phyloP scores from a whole-genome alignment of 1,284 basidiomycete genomes.

The Boletus smithii region DNA sequence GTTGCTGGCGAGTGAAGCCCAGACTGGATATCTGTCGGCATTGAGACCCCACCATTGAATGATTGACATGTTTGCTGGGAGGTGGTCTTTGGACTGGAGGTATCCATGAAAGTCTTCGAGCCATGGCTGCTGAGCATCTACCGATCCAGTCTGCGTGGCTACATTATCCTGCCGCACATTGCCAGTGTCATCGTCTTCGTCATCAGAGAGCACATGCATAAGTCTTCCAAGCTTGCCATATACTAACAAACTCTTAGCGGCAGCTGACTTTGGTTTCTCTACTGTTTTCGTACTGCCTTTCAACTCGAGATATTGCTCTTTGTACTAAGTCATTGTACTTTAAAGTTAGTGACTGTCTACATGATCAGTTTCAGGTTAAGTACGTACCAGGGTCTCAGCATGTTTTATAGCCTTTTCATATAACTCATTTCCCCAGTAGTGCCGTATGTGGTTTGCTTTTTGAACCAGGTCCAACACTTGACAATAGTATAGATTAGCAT shows the following conservation, averaged over 20 bases:
- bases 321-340: background rate
- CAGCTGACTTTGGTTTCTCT: background rate
- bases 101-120: slow-evolving; percentile 29
- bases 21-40: background rate
- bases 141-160: too few relatives aligned
- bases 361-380: too few relatives aligned
- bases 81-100: slow-evolving; percentile 23
- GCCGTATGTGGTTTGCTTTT: slow-evolving; percentile 20
- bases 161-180: background rate
- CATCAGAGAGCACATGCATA: too few relatives aligned
- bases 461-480: slow-evolving; percentile 8
- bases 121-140: slow-evolving; percentile 19
- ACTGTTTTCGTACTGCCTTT: slow-evolving; percentile 1
- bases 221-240: too few relatives aligned
- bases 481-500: too few relatives aligned
- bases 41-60: slow-evolving; percentile 32
- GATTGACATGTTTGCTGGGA: slow-evolving; percentile 9
- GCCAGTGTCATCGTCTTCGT: background rate
- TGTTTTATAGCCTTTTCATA: background rate
- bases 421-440: slow-evolving; percentile 14
- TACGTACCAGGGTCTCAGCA: background rate
- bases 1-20: background rate
- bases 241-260: background rate
- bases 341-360: too few relatives aligned
- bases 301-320: background rate